phyloP scores from a whole-genome alignment of 225 moss, liverwort and hornwort species.

The Asterella californica region DNA sequence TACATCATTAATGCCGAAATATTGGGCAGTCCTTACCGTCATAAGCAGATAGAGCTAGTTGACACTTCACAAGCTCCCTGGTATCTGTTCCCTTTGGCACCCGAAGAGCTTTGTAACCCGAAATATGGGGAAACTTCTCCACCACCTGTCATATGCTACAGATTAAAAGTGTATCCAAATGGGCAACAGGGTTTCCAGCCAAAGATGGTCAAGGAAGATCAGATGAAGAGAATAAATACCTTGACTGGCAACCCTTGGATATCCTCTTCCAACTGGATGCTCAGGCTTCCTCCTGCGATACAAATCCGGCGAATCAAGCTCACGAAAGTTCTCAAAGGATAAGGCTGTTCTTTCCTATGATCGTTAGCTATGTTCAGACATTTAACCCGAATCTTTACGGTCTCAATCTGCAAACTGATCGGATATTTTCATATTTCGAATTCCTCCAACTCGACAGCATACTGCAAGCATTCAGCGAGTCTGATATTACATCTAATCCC shows the following conservation, averaged over 20 bases:
- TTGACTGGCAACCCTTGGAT: slow-evolving; percentile 39
- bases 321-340: neutral
- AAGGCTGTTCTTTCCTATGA: neutral
- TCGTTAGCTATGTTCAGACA: neutral
- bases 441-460: neutral
- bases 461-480: no score
- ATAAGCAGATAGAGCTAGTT: slow-evolving; percentile 56
- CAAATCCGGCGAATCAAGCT: neutral
- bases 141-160: slow-evolving; percentile 38
- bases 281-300: slow-evolving; percentile 50
- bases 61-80: slow-evolving; percentile 66
- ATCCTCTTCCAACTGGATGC: slow-evolving; percentile 62
- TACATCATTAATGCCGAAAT: neutral
- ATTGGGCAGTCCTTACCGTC: slow-evolving; percentile 17
- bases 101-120: slow-evolving; percentile 61
- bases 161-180: neutral
- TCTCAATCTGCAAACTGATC: no score
- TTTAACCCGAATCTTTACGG: no score
- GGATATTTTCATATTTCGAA: neutral
- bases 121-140: slow-evolving; percentile 73
- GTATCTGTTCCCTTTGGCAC: slow-evolving; percentile 51
- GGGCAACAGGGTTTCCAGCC: neutral
- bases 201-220: neutral
- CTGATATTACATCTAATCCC: neutral
- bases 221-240: neutral